A percentile compares a stretch with the other conserved stretches of the same genome.
Evolutionary conservation across 306 rosid genomes (phyloP).

Genomic region (Trifolium fragiferum): DNA sequence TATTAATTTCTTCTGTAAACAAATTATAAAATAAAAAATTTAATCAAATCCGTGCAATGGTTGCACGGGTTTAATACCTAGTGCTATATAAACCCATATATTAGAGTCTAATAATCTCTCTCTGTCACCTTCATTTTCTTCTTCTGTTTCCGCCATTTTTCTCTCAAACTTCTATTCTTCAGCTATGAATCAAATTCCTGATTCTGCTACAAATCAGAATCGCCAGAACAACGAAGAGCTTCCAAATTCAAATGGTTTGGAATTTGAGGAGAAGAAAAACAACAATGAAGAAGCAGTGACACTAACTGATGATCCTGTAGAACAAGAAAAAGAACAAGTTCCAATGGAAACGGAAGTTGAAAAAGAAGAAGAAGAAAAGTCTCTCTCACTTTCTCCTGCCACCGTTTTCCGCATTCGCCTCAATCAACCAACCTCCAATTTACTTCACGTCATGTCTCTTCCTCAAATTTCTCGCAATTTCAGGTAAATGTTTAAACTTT

Average conservation of each 20-base stretch:
- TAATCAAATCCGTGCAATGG: too few relatives aligned
- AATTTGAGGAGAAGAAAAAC: neutral
- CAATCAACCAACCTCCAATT: conserved; percentile 70
- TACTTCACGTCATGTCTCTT: conserved; percentile 84
- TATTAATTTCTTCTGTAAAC: too few relatives aligned
- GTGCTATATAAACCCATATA: too few relatives aligned
- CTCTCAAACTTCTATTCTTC: too few relatives aligned
- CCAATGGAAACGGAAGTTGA: conserved; percentile 90
- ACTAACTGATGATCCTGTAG: conserved; percentile 3
- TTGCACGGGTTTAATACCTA: too few relatives aligned
- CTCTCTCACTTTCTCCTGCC: conserved; percentile 53
- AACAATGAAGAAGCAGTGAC: conserved; percentile 36
- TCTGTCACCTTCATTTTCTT: too few relatives aligned
- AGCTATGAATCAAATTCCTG: too few relatives aligned
- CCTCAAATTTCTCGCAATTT: conserved; percentile 96
- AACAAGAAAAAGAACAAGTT: conserved; percentile 50
- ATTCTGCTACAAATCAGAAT: too few relatives aligned
- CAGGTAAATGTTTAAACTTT: conserved; percentile 48
- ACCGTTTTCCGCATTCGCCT: conserved; percentile 80
- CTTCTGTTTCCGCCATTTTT: too few relatives aligned
- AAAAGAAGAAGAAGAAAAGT: neutral
- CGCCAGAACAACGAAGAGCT: too few relatives aligned
- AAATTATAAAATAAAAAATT: too few relatives aligned
- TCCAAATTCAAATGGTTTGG: neutral
- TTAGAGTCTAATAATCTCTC: too few relatives aligned